Evolutionary conservation across 371 early-diverging fungal genomes (phyloP).

Genomic region (Entomophthora muscae): DNA sequence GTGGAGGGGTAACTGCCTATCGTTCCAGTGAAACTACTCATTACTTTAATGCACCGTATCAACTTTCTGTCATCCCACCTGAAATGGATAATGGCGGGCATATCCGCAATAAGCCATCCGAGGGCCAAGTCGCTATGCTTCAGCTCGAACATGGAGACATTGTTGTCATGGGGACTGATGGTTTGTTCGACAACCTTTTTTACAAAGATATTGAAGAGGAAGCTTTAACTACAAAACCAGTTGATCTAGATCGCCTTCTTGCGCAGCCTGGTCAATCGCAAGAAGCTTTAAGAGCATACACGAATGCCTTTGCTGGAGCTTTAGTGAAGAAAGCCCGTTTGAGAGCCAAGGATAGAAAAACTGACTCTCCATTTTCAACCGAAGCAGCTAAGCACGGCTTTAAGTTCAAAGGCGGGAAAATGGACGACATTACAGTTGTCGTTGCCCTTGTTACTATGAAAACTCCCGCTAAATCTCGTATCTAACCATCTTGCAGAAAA

Average conservation of each 20-base stretch:
- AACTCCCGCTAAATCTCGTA: neutral
- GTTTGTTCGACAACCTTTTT: constrained; percentile 51
- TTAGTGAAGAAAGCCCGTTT: constrained; percentile 18
- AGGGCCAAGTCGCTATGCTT: constrained; percentile 33
- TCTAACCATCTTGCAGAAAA: neutral
- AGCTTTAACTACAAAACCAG: neutral
- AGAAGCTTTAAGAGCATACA: constrained; percentile 11
- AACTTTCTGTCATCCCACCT: constrained; percentile 40
- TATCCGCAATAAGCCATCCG: constrained; percentile 30
- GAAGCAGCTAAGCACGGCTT: constrained; percentile 8
- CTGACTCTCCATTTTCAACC: constrained; percentile 11
- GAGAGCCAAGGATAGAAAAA: constrained; percentile 6
- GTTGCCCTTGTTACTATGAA: constrained; percentile 16
- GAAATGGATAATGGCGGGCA: constrained; percentile 21
- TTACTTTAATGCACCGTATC: constrained; percentile 54
- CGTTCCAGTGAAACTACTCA: constrained; percentile 47
- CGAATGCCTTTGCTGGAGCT: constrained; percentile 22
- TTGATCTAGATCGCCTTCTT: constrained; percentile 14
- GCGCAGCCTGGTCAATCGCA: constrained; percentile 16
- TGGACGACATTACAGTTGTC: constrained; percentile 25
- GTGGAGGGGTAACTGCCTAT: constrained; percentile 34
- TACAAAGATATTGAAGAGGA: constrained; percentile 32
- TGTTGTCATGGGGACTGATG: constrained; percentile 47
- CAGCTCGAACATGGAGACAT: constrained; percentile 45
- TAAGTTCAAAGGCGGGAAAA: constrained; percentile 13